Conservation (phyloP, 2,329 filamentous ascomycete genomes). For the Neonectria ditissima region DNA sequence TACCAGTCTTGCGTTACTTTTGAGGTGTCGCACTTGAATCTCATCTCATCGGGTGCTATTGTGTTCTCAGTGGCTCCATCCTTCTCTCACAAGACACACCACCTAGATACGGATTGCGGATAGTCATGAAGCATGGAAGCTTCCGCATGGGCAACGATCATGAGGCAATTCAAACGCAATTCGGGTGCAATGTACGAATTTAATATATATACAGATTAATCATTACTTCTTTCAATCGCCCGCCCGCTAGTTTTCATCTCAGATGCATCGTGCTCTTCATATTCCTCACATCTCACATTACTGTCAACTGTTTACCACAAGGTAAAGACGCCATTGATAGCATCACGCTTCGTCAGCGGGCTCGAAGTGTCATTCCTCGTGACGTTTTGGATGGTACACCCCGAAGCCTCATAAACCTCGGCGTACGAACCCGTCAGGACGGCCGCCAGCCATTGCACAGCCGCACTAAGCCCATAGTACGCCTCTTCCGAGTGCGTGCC, state of each 20-base stretch:
- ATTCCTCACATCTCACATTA: neutral
- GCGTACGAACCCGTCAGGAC: conserved; percentile 32
- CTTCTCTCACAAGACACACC: no score
- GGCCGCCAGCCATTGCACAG: conserved; percentile 30
- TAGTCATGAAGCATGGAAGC: no score
- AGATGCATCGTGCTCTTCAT: neutral
- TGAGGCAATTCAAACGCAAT: no score
- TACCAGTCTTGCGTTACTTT: no score
- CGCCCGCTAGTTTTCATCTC: neutral
- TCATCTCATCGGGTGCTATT: no score
- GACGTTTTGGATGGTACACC: conserved; percentile 39
- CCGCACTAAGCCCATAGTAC: conserved; percentile 13
- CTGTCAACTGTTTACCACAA: conserved; percentile 29
- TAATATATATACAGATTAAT: neutral
- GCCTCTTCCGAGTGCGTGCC: conserved; percentile 33
- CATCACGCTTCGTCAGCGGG: conserved; percentile 24
- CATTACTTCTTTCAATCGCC: neutral
- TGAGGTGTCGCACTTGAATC: no score
- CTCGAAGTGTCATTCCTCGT: conserved; percentile 32
- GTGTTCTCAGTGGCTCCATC: no score
- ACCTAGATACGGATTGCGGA: no score
- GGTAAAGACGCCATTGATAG: conserved; percentile 23
- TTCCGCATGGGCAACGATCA: no score
- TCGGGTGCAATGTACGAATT: no score
- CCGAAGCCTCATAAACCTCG: conserved; percentile 24